These are phyloP conservation scores for Yamadazyma scolyti DNA, from an alignment of 805 yeast species.

Conservation along the genomic window DNA sequence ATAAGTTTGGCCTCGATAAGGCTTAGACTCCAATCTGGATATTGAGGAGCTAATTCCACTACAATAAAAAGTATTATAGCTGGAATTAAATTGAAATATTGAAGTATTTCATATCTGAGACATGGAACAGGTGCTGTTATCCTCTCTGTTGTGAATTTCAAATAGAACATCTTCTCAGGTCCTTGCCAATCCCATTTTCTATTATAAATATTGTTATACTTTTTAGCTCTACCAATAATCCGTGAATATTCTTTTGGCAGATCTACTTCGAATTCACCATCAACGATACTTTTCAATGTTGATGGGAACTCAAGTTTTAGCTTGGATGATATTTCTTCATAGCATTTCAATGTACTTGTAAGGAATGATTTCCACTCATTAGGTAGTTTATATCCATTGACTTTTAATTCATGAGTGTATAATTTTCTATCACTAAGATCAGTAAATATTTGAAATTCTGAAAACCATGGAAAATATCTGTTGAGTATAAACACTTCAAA, in stretches of 20 bases:
- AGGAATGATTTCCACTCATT: constrained; percentile 7
- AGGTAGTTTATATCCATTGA: constrained; percentile 6
- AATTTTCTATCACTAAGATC: constrained; percentile 3
- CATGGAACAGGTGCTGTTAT: no score
- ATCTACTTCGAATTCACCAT: no score
- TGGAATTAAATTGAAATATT: constrained; percentile 10
- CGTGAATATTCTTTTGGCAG: no score
- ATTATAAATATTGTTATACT: no score
- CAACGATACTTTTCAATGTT: no score
- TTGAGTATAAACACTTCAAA: constrained; percentile 7
- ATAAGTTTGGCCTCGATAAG: not conserved
- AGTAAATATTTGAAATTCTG: constrained; percentile 3
- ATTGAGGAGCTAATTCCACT: constrained; percentile 4
- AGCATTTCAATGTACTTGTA: not conserved
- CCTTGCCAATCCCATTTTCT: no score
- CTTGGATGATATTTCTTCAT: not conserved
- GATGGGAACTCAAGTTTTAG: no score
- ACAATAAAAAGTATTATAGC: constrained; percentile 8
- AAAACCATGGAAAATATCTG: constrained; percentile 1
- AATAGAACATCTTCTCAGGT: no score
- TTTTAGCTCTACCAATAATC: no score
- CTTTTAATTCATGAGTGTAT: constrained; percentile 6
- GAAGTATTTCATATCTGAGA: constrained; percentile 9
- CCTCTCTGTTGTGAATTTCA: no score
- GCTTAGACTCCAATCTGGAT: constrained; percentile 2